Evolutionary conservation across 139 green algal genomes (phyloP), one percentile per base, ranked within the genome.

Genomic region (Tetradesmus lagerheimii): DNA sequence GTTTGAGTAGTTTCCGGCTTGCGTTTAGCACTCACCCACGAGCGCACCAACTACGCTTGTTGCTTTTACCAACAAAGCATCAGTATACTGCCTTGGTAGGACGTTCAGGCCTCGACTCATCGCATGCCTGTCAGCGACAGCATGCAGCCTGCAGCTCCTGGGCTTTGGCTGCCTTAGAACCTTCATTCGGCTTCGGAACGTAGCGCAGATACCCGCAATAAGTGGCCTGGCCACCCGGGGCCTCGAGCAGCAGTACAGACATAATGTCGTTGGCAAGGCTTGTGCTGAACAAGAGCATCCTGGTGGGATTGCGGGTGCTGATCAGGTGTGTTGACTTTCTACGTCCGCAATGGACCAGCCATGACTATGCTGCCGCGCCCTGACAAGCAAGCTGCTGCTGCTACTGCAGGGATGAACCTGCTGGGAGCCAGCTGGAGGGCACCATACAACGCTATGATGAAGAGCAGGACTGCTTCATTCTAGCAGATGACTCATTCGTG

Each of bases 201-300:
- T 50, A 50, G 43, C 43, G 4, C 43, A 14, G 43, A 8, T 50
- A 50, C 43, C 8, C 43, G 43, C 43, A 14, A 8, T 50, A 4
- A 50, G 43, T 50, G 43, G n/a, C 50, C 11, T 5, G 0, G 25
- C 57, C 57, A 11, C 57, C n/a, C 20, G n/a, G 27, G n/a, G 71
- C 4, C 25, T 37, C 4, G 18, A 79, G 71, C 31, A 38, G 71
- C 71, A 79, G 71, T 37, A 79, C 71, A 79, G 29, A 20, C 3
- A 71, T n/a, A 1, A 87, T 87, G 82, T 76, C 82, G 31, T 43
- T 85, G 35, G 86, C 86, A 37, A 37, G 86, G 12, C 75, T 90
- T 6, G 75, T 84, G 20, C 74, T 90, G 27, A 85, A 90, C 47
- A 84, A 85, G 47, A 53, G 23, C 11, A 38, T 43, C 3, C 16